Evolutionary conservation across 2,329 filamentous ascomycete species (phyloP).

Genomic region (Fusarium nodosum): DNA sequence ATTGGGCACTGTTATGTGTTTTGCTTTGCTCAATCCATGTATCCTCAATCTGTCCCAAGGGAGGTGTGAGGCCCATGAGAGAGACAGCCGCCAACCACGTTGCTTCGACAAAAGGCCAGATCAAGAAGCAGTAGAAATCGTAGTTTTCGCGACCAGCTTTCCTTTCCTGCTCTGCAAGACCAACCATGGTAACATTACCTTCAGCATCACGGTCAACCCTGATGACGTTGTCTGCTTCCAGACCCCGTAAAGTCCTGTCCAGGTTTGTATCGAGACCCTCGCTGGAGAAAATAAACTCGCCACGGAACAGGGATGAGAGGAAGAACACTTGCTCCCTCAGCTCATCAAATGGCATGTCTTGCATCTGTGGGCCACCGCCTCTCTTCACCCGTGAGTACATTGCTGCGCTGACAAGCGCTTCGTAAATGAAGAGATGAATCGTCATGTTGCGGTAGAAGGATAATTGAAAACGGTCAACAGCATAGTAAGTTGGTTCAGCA

Average conservation of each 20-base stretch:
- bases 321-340: slow-evolving; percentile 86
- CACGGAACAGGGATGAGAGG: slow-evolving; percentile 91
- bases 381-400: slow-evolving; percentile 93
- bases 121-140: slow-evolving; percentile 98
- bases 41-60: slow-evolving; percentile 68
- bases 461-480: slow-evolving; percentile 95
- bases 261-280: slow-evolving; percentile 86
- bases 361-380: slow-evolving; percentile 85
- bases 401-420: slow-evolving; percentile 88
- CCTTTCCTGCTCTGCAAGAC: slow-evolving; percentile 82
- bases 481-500: slow-evolving; percentile 92
- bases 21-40: slow-evolving; percentile 84
- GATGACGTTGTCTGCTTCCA: slow-evolving; percentile 85
- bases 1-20: slow-evolving; percentile 83
- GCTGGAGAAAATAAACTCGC: slow-evolving; percentile 96
- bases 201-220: slow-evolving; percentile 70
- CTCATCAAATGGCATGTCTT: slow-evolving; percentile 81
- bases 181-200: slow-evolving; percentile 73
- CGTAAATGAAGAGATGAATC: slow-evolving; percentile 96
- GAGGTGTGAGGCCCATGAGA: slow-evolving; percentile 87
- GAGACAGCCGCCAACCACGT: slow-evolving; percentile 92
- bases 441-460: slow-evolving; percentile 99
- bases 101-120: slow-evolving; percentile 98
- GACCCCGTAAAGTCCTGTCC: slow-evolving; percentile 79
- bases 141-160: slow-evolving; percentile 89